phyloP scores from a whole-genome alignment of 306 rosid genomes.

The Pueraria montana region DNA sequence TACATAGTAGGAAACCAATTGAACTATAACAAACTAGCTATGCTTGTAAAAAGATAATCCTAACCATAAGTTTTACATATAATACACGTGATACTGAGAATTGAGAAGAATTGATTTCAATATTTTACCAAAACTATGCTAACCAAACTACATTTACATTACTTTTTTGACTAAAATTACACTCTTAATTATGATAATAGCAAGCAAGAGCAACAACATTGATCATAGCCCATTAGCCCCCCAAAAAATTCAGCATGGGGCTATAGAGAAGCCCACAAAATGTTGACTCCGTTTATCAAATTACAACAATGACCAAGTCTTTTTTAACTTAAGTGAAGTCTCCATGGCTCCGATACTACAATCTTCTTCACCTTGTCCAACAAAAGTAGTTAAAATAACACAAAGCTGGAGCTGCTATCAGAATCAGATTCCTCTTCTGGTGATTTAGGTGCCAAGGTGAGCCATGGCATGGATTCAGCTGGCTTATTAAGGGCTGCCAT shows the following conservation, averaged over 20 bases:
- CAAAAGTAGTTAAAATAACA: conserved; percentile 4
- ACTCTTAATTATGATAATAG: not conserved
- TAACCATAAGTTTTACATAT: not conserved
- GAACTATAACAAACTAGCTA: not conserved
- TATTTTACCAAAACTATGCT: not conserved
- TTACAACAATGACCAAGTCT: not conserved
- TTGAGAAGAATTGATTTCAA: not conserved
- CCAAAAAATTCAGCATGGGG: not conserved
- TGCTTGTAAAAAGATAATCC: not conserved
- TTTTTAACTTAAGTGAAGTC: not conserved
- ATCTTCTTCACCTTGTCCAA: conserved; percentile 9
- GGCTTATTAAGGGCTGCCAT: conserved; percentile 41
- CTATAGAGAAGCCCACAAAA: conserved; percentile 15
- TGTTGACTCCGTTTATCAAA: not conserved
- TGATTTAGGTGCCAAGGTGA: conserved; percentile 70
- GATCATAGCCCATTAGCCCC: not conserved
- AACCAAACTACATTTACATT: not conserved
- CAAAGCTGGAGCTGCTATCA: conserved; percentile 46
- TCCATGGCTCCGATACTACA: not conserved
- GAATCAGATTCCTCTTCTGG: conserved; percentile 54
- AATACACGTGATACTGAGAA: not conserved
- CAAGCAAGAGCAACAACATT: conserved; percentile 24
- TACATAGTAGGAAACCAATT: not conserved
- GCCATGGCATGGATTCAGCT: conserved; percentile 65
- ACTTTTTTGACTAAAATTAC: not conserved